These are phyloP conservation scores for Pouteria campechiana DNA, from an alignment of 179 eudicot species.

Conservation along the genomic window DNA sequence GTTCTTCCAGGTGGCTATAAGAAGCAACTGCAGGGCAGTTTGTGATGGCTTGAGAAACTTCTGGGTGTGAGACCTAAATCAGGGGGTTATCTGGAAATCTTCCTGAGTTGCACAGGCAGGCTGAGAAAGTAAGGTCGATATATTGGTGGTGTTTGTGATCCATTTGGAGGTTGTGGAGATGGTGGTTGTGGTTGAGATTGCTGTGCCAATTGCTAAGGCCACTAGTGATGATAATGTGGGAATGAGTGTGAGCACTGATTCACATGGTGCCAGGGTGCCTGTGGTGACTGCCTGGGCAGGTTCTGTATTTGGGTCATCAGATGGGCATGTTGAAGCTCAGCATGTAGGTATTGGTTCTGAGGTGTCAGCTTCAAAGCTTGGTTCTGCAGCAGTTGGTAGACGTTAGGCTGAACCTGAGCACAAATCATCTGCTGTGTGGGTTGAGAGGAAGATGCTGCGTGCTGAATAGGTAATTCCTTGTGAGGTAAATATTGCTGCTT, in stretches of 20 bases:
- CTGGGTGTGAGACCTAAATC: constrained; percentile 52
- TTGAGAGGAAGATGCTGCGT: too few species aligned
- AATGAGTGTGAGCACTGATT: constrained; percentile 38
- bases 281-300: constrained; percentile 21
- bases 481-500: too few species aligned
- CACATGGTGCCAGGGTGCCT: constrained; percentile 33
- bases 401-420: constrained; percentile 10
- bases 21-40: constrained; percentile 39
- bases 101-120: constrained; percentile 48
- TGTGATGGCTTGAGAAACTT: constrained; percentile 35
- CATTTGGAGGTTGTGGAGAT: constrained; percentile 36
- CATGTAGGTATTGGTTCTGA: constrained; percentile 43
- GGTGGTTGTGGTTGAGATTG: constrained; percentile 37
- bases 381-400: too few species aligned
- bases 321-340: constrained; percentile 48
- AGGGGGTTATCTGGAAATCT: constrained; percentile 44
- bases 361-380: too few species aligned
- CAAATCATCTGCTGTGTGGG: constrained; percentile 18
- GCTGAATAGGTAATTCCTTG: too few species aligned
- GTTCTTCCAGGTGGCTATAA: constrained; percentile 56
- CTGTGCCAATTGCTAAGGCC: constrained; percentile 62
- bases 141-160: constrained; percentile 33
- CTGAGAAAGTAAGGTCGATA: constrained; percentile 50
- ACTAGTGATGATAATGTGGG: constrained; percentile 70
- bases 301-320: constrained; percentile 31